Evolutionary conservation across 2,329 filamentous ascomycete species (phyloP).

Genomic region (Ambrosiella beaveri): DNA sequence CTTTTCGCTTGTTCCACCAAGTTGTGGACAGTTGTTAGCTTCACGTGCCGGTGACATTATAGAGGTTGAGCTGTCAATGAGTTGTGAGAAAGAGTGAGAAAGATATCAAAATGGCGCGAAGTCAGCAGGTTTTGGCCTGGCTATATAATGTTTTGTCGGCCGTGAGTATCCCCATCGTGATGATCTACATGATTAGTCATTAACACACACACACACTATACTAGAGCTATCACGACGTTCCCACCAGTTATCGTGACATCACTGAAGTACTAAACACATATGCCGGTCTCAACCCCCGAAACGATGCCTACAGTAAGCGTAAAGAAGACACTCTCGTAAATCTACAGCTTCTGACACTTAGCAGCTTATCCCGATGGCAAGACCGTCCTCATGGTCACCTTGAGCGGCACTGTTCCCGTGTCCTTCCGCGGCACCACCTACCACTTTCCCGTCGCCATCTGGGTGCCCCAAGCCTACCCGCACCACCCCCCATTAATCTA

Average conservation of each 20-base stretch:
- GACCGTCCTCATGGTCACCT: slow-evolving; percentile 69
- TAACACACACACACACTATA: not conserved
- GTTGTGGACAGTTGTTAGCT: not conserved
- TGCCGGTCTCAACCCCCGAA: slow-evolving; percentile 65
- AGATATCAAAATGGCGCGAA: not conserved
- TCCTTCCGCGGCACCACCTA: slow-evolving; percentile 77
- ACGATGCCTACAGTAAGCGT: slow-evolving; percentile 79
- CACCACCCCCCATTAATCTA: slow-evolving; percentile 72
- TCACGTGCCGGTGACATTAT: not conserved
- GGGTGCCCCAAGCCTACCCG: slow-evolving; percentile 85
- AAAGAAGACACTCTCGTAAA: not conserved
- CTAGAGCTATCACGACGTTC: slow-evolving; percentile 85
- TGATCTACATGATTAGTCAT: not conserved
- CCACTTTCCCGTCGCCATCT: slow-evolving; percentile 79
- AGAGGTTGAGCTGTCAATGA: not conserved
- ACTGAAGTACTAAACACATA: slow-evolving; percentile 66
- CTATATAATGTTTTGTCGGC: slow-evolving; percentile 78
- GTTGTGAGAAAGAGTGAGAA: not conserved
- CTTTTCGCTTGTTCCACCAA: too few species aligned
- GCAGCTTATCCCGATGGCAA: slow-evolving; percentile 75
- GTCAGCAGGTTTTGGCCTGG: slow-evolving; percentile 25
- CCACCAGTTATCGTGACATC: slow-evolving; percentile 81
- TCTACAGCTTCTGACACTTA: slow-evolving; percentile 15
- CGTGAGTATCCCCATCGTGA: slow-evolving; percentile 26
- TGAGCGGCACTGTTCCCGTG: slow-evolving; percentile 81